Conservation (phyloP, 208 protist genomes). For the Trypanosoma vivax region DNA sequence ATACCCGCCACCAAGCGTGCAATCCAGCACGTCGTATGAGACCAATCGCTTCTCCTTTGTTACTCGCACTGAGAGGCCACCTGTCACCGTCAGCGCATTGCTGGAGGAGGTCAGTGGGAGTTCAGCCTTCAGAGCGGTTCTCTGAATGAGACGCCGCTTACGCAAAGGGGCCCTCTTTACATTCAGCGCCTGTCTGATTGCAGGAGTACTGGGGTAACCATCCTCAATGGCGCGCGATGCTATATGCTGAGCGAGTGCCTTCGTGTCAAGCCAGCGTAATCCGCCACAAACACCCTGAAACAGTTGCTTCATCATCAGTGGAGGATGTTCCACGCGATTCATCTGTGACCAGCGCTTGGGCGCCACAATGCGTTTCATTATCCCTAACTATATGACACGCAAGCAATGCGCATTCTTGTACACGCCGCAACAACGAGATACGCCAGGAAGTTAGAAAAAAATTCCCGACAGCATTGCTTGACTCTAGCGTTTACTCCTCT, state of each 20-base stretch:
- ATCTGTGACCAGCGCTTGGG: conserved; percentile 54
- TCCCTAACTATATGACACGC: not conserved
- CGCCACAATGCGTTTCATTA: conserved; percentile 60
- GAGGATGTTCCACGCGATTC: conserved; percentile 77
- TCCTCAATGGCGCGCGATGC: conserved; percentile 67
- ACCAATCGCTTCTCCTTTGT: conserved; percentile 50
- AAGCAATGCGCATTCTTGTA: not conserved
- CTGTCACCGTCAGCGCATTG: conserved; percentile 19
- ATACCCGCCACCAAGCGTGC: conserved; percentile 77
- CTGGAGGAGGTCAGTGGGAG: conserved; percentile 13
- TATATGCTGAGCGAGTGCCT: conserved; percentile 62
- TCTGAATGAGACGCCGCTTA: conserved; percentile 6
- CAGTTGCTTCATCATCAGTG: conserved; percentile 81
- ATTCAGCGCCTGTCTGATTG: conserved; percentile 27
- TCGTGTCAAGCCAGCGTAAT: conserved; percentile 63
- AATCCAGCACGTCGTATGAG: conserved; percentile 83
- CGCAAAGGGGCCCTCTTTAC: conserved; percentile 16
- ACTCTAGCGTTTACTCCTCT: no score
- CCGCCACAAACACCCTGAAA: conserved; percentile 76
- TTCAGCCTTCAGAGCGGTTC: not conserved
- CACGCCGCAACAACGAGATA: no score
- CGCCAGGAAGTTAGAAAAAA: no score
- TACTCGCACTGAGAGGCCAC: conserved; percentile 6
- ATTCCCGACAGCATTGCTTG: no score
- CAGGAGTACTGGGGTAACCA: conserved; percentile 40